Conservation (phyloP, 1,284 basidiomycete species). For the Chondrostereum purpureum region DNA sequence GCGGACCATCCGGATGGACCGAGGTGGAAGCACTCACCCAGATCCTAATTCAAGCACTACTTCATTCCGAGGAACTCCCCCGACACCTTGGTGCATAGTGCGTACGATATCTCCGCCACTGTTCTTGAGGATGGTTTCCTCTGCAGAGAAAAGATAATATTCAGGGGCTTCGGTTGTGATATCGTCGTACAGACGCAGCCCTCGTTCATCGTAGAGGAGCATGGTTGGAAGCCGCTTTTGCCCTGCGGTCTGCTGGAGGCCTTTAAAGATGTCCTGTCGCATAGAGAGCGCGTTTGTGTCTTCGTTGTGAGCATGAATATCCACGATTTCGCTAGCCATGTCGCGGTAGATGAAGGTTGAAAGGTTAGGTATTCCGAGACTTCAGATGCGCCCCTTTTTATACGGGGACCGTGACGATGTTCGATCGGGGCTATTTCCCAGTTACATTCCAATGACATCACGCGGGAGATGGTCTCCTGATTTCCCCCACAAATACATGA, state of each 20-base stretch:
- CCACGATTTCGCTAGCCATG: slow-evolving; percentile 45
- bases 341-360: neutral
- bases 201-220: slow-evolving; percentile 83
- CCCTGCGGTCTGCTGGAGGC: slow-evolving; percentile 47
- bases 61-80: slow-evolving; percentile 36
- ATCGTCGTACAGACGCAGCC: slow-evolving; percentile 77
- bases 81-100: slow-evolving; percentile 51
- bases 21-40: slow-evolving; percentile 53
- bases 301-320: slow-evolving; percentile 37
- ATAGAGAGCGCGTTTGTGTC: slow-evolving; percentile 32
- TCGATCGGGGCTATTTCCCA: no score
- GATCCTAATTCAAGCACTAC: slow-evolving; percentile 83
- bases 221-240: slow-evolving; percentile 75
- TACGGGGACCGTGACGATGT: no score
- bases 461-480: neutral
- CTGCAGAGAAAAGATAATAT: slow-evolving; percentile 84
- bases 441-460: neutral
- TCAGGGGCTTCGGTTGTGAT: slow-evolving; percentile 79
- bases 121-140: slow-evolving; percentile 63
- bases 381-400: neutral
- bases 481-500: no score
- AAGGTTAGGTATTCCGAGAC: neutral
- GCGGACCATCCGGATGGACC: slow-evolving; percentile 4
- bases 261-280: slow-evolving; percentile 41
- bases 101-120: slow-evolving; percentile 63